These are phyloP conservation scores for Sporodiniella umbellata DNA, from an alignment of 371 early-diverging fungal genomes.

Conservation along the genomic window DNA sequence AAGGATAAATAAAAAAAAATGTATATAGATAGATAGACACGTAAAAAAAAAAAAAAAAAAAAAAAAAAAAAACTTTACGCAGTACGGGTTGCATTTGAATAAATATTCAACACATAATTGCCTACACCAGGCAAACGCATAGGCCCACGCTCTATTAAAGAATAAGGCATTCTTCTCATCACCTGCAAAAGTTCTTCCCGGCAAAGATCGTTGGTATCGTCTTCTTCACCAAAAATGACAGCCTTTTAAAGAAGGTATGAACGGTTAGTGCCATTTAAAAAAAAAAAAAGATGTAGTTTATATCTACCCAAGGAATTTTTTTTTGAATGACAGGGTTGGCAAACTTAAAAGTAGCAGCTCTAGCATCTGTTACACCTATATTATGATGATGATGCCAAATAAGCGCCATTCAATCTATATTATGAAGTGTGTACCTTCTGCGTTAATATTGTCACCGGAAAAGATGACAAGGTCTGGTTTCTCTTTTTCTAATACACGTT, in stretches of 20 bases:
- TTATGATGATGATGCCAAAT: neutral
- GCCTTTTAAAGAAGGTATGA: constrained; percentile 23
- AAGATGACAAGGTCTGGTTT: constrained; percentile 55
- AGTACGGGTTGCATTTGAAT: constrained; percentile 12
- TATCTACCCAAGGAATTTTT: constrained; percentile 44
- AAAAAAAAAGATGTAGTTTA: neutral
- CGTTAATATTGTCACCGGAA: constrained; percentile 57
- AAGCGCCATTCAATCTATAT: neutral
- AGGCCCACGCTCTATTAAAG: constrained; percentile 42
- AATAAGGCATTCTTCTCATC: constrained; percentile 44
- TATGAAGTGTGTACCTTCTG: constrained; percentile 12
- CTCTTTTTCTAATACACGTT: constrained; percentile 42
- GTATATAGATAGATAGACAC: no score
- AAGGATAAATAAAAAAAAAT: no score
- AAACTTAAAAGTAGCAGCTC: constrained; percentile 48
- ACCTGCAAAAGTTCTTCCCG: constrained; percentile 50
- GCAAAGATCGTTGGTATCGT: constrained; percentile 47
- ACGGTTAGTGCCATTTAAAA: neutral
- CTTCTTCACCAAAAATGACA: constrained; percentile 56
- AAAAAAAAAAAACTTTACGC: no score
- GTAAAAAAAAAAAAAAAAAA: no score
- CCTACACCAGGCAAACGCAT: constrained; percentile 45
- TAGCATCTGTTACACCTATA: constrained; percentile 30
- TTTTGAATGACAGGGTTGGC: constrained; percentile 42
- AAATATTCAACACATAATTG: constrained; percentile 43